phyloP scores from a whole-genome alignment of 148 eudicot genomes.

The Arbutus unedo region DNA sequence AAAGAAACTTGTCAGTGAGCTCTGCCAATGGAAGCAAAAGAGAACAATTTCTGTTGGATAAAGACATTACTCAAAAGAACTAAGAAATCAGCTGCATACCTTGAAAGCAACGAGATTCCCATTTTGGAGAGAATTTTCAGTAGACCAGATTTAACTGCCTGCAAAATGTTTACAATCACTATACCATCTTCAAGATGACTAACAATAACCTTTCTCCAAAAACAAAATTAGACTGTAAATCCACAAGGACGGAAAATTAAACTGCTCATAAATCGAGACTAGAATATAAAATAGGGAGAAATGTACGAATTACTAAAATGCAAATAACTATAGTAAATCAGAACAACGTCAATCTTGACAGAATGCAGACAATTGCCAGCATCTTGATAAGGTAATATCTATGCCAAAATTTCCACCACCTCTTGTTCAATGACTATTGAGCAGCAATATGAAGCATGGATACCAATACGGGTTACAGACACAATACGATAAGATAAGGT shows the following conservation, averaged over 20 bases:
- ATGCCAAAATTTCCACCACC: neutral
- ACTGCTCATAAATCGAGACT: neutral
- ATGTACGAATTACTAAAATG: neutral
- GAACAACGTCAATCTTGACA: neutral
- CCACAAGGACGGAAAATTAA: neutral
- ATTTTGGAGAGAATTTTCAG: slow-evolving; percentile 93
- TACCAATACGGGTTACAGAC: too few relatives aligned
- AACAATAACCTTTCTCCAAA: neutral
- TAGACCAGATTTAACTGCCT: slow-evolving; percentile 90
- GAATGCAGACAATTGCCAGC: neutral
- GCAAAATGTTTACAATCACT: slow-evolving; percentile 18
- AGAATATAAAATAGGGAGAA: neutral
- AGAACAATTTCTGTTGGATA: neutral
- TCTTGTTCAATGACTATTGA: neutral
- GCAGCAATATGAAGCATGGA: too few relatives aligned
- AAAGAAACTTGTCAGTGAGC: slow-evolving; percentile 14
- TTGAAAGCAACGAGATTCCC: slow-evolving; percentile 98
- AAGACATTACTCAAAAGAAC: slow-evolving; percentile 7
- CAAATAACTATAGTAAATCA: neutral
- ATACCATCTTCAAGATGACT: slow-evolving; percentile 6
- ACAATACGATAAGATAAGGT: too few relatives aligned
- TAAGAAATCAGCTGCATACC: slow-evolving; percentile 45
- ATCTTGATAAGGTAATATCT: neutral
- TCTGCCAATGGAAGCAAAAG: neutral
- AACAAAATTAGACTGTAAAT: neutral